Evolutionary conservation across 768 basidiomycete species (phyloP), one percentile per base, ranked within the genome.

Genomic region (Xerocomus potaroensis): DNA sequence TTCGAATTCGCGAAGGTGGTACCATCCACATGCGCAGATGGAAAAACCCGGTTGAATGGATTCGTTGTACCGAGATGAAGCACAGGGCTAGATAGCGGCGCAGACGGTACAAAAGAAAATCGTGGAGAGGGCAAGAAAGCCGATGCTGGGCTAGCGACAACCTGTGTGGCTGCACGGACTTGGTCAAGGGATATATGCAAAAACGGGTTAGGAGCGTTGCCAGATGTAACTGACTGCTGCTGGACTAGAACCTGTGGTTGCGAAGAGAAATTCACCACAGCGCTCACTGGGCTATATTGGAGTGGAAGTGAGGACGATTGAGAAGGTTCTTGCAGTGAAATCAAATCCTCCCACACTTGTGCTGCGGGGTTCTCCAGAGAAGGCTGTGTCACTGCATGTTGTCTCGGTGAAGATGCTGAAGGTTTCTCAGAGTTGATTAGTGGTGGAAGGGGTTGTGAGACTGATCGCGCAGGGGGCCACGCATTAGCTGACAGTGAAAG

Each of bases 291-390:
- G 36, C 31, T 47, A 35, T 62, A 65, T 41, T 70, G 81, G 10
- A 83, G 69, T 11, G 81, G 76, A 12, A 80, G 73, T 14, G 65
- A 73, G n/a, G 69, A 63, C 11, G 64, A 58, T 26, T 60, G 55
- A 12, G 65, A 47, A n/a, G 72, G 66, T 14, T 46, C 58, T 48
- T 76, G 77, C 23, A 78, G 65, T 34, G 74, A 73, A 49, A 77
- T 59, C 12, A 84, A 66, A 57, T 84, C 81, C 29, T 74, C 70
- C 81, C 81, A 83, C n/a, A 80, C 73, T 40, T 69, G 69, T n/a
- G 63, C 56, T n/a, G 46, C 19, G 19, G 57, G 55, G 26, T 58
- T 54, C 41, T 47, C 51, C 23, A 43, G 44, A 16, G 58, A 49
- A 43, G 56, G 50, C 23, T 44, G 58, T 14, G 30, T 27, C 19